Conservation (phyloP, 495 filamentous ascomycete species). For the Astrothelium subdiscretum region DNA sequence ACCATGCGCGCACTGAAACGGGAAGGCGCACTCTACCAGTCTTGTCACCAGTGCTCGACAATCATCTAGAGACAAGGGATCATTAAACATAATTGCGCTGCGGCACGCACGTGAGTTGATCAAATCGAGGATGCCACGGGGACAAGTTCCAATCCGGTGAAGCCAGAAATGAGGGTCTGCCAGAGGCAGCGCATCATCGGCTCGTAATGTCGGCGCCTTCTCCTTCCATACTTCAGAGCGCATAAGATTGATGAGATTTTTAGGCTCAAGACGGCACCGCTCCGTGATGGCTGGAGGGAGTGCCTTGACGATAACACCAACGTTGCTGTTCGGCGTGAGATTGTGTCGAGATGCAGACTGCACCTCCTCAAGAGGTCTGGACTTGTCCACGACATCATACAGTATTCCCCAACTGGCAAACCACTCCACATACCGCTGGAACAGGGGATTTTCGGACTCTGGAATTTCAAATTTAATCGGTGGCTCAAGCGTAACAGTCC, state of each 20-base stretch:
- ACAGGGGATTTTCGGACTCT: conserved; percentile 42
- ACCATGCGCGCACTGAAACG: conserved; percentile 70
- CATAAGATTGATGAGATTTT: conserved; percentile 56
- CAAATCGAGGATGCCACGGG: conserved; percentile 69
- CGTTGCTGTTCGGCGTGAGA: conserved; percentile 18
- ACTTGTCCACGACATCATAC: conserved; percentile 34
- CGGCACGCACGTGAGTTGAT: conserved; percentile 84
- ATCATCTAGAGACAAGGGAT: conserved; percentile 51
- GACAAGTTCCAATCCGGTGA: conserved; percentile 50
- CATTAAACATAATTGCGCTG: conserved; percentile 96
- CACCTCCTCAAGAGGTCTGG: conserved; percentile 3
- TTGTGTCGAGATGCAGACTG: conserved; percentile 11
- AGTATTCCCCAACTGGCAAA: conserved; percentile 64
- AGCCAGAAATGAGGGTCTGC: conserved; percentile 38
- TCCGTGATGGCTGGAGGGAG: conserved; percentile 64
- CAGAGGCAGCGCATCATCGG: not conserved
- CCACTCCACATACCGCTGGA: conserved; percentile 39
- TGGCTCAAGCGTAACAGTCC: conserved; percentile 29
- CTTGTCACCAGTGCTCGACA: conserved; percentile 51
- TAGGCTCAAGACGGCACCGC: conserved; percentile 59
- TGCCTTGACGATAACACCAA: conserved; percentile 30
- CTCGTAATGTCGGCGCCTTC: not conserved
- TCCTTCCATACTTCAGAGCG: conserved; percentile 57
- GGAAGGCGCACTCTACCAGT: conserved; percentile 62
- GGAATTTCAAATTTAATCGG: conserved; percentile 53